phyloP scores from a whole-genome alignment of 2,329 filamentous ascomycete genomes.

The Paracoccidioides brasiliensis region DNA sequence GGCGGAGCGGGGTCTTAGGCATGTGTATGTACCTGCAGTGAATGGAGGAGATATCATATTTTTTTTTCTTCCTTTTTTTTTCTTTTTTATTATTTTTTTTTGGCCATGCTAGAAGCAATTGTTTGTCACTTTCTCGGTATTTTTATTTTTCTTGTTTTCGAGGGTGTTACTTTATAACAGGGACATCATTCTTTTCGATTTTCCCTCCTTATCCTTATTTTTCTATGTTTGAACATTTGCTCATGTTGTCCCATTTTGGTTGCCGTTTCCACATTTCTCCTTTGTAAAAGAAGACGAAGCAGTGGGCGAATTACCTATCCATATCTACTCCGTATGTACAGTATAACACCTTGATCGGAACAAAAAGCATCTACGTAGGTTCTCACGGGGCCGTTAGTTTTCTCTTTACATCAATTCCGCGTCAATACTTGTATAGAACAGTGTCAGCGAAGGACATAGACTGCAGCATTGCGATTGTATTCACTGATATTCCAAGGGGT shows the following conservation, averaged over 20 bases:
- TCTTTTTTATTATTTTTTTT: slow-evolving; percentile 5
- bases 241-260: background rate
- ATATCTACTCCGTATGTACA: background rate
- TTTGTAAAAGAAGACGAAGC: background rate
- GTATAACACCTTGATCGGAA: background rate
- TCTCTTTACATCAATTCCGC: background rate
- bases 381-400: background rate
- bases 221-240: background rate
- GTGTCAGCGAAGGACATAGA: no score
- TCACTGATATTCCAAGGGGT: background rate
- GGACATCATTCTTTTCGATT: background rate
- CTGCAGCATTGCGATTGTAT: background rate
- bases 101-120: slow-evolving; percentile 9
- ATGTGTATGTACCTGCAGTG: slow-evolving; percentile 12
- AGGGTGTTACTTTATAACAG: background rate
- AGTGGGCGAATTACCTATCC: background rate
- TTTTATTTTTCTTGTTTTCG: slow-evolving; percentile 4
- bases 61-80: no score
- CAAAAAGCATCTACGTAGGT: background rate
- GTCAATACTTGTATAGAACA: no score
- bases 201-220: background rate
- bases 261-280: background rate
- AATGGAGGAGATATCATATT: background rate
- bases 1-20: slow-evolving; percentile 14
- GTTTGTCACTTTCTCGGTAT: slow-evolving; percentile 2